phyloP scores from a whole-genome alignment of 177 flowering plant species.

The Tripterygium wilfordii region DNA sequence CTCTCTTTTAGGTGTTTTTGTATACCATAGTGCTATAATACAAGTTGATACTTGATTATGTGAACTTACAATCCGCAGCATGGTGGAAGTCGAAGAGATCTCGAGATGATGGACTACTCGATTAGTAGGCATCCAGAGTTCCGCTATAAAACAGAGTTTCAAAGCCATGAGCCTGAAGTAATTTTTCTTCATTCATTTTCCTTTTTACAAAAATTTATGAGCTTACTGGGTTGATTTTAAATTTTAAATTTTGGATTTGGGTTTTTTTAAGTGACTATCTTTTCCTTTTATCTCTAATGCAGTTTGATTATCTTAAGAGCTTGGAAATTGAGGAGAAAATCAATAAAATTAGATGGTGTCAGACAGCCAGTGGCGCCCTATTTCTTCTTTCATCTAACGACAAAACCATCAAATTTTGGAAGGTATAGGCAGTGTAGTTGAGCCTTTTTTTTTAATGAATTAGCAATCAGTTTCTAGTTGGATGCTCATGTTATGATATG shows the following conservation, averaged over 20 bases:
- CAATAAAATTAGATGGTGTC: conserved; percentile 81
- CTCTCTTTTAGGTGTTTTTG: background rate
- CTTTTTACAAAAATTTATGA: too few relatives aligned
- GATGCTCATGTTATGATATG: too few relatives aligned
- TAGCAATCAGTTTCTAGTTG: too few relatives aligned
- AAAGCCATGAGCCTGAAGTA: conserved; percentile 79
- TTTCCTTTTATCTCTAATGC: conserved; percentile 6
- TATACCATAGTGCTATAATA: too few relatives aligned
- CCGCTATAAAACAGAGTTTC: conserved; percentile 64
- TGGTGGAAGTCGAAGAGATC: conserved; percentile 48
- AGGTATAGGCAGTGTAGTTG: too few relatives aligned
- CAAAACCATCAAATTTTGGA: conserved; percentile 77
- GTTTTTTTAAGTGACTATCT: background rate
- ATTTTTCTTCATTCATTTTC: background rate
- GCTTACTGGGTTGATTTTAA: too few relatives aligned
- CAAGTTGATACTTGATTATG: too few relatives aligned
- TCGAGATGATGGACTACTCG: conserved; percentile 49
- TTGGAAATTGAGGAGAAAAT: conserved; percentile 82
- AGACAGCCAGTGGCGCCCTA: conserved; percentile 61
- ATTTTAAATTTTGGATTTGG: background rate
- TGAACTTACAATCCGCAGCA: conserved; percentile 38
- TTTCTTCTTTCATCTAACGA: conserved; percentile 79
- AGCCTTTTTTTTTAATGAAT: too few relatives aligned
- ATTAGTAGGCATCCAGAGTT: conserved; percentile 61
- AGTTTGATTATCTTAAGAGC: conserved; percentile 83